A percentile compares a stretch with the other conserved stretches of the same genome.
These are phyloP conservation scores for Daldinia loculata DNA, from an alignment of 495 filamentous ascomycete genomes.

Conservation along the genomic window DNA sequence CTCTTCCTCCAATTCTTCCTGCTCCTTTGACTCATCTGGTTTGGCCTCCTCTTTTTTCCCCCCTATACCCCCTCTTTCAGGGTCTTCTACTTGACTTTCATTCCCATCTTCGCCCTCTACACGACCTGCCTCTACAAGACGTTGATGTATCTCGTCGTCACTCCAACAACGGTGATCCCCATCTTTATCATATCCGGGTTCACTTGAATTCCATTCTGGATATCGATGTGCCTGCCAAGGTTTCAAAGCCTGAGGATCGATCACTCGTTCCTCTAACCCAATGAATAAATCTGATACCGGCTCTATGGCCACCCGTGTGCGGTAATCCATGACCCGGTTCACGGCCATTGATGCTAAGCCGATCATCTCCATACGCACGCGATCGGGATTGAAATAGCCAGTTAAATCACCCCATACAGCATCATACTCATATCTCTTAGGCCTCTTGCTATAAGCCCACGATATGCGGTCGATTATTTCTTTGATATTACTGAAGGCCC, in stretches of 20 bases:
- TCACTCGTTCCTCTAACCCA: not conserved
- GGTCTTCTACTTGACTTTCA: not conserved
- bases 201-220: not conserved
- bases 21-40: no score
- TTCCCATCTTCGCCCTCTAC: not conserved
- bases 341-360: slow-evolving; percentile 10
- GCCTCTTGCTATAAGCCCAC: not conserved
- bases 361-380: slow-evolving; percentile 35
- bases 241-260: no score
- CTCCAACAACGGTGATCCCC: not conserved
- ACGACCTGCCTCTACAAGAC: not conserved
- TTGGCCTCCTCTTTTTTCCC: no score
- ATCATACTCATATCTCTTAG: not conserved
- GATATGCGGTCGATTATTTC: slow-evolving; percentile 21
- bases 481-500: slow-evolving; percentile 24
- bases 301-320: slow-evolving; percentile 31
- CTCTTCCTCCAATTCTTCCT: no score
- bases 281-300: slow-evolving; percentile 3
- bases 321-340: slow-evolving; percentile 4
- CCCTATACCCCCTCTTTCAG: no score
- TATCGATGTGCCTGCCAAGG: no score
- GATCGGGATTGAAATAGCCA: slow-evolving; percentile 37
- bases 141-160: not conserved
- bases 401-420: slow-evolving; percentile 5
- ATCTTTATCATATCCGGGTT: not conserved